phyloP scores from a whole-genome alignment of 805 yeast genomes.

The Wickerhamiella parazyma region DNA sequence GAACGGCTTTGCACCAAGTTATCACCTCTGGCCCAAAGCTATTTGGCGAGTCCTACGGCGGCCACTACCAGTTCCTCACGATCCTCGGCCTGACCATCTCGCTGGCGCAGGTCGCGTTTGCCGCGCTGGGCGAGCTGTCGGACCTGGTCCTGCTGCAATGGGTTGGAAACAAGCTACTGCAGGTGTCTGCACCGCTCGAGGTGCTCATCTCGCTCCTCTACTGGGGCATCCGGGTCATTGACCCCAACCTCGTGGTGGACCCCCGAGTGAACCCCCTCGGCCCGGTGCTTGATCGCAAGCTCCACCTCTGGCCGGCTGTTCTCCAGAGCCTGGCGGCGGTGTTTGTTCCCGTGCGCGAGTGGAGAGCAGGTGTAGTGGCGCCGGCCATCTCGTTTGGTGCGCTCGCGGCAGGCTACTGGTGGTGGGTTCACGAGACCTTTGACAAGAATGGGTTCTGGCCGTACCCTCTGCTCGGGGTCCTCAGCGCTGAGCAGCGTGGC shows the following conservation, averaged over 20 bases:
- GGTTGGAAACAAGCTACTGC: constrained; percentile 17
- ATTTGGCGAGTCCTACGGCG: constrained; percentile 19
- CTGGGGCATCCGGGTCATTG: constrained; percentile 23
- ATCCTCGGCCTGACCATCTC: constrained; percentile 19
- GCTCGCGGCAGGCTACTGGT: constrained; percentile 24
- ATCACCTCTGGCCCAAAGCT: constrained; percentile 12
- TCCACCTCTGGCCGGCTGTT: constrained; percentile 25
- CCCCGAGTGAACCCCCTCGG: constrained; percentile 18
- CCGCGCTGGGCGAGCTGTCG: constrained; percentile 23
- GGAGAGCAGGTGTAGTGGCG: constrained; percentile 17
- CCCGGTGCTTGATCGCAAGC: constrained; percentile 21
- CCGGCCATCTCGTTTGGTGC: constrained; percentile 15
- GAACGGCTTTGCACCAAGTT: constrained; percentile 13
- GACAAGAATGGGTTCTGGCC: constrained; percentile 24
- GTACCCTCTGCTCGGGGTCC: constrained; percentile 23
- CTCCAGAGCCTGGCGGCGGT: constrained; percentile 20
- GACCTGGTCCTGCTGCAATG: constrained; percentile 16
- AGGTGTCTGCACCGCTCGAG: constrained; percentile 25
- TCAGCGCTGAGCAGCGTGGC: constrained; percentile 16
- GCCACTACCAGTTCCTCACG: constrained; percentile 29
- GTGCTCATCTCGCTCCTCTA: constrained; percentile 23
- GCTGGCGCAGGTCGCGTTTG: constrained; percentile 16
- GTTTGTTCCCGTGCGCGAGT: constrained; percentile 17
- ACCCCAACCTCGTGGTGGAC: constrained; percentile 22
- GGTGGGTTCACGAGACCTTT: constrained; percentile 23